These are phyloP conservation scores for Phymatotrichopsis omnivora DNA, from an alignment of 2,329 filamentous ascomycete genomes.

Conservation along the genomic window DNA sequence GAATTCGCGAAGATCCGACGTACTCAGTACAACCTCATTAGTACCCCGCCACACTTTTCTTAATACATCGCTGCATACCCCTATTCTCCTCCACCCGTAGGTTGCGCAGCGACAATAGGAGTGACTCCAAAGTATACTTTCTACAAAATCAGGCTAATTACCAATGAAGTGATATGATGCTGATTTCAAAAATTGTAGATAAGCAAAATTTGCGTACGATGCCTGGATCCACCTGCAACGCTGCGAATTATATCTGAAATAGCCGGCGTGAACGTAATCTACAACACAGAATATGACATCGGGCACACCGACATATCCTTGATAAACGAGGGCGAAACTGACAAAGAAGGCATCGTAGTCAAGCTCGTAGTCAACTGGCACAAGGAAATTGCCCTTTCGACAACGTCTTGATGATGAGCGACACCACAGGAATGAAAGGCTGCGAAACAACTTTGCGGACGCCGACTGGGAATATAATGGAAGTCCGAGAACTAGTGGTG, in stretches of 20 bases:
- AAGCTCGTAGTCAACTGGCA: constrained; percentile 41
- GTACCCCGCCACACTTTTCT: too few species aligned
- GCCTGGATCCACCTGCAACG: constrained; percentile 49
- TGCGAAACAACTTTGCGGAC: constrained; percentile 52
- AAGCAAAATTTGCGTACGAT: constrained; percentile 54
- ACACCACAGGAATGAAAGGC: constrained; percentile 41
- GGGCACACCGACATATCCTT: constrained; percentile 48
- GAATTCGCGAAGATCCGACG: too few species aligned
- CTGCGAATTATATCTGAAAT: constrained; percentile 46
- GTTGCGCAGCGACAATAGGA: too few species aligned
- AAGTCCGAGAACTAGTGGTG: constrained; percentile 39
- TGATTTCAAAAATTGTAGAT: constrained; percentile 37
- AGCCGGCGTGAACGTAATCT: constrained; percentile 49
- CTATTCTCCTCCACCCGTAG: too few species aligned
- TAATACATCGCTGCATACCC: too few species aligned
- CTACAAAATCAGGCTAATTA: too few species aligned
- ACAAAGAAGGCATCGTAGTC: constrained; percentile 34
- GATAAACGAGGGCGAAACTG: constrained; percentile 29
- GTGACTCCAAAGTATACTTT: too few species aligned
- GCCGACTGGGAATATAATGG: constrained; percentile 39
- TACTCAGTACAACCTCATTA: too few species aligned
- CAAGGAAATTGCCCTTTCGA: constrained; percentile 44
- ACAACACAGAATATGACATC: constrained; percentile 49
- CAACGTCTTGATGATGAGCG: constrained; percentile 44
- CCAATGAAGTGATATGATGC: too few species aligned